Percentiles rank a stretch among this genome's conserved stretches.
Evolutionary conservation across 768 basidiomycete genomes (phyloP).

Genomic region (Lanmaoa pseudosensibilis): DNA sequence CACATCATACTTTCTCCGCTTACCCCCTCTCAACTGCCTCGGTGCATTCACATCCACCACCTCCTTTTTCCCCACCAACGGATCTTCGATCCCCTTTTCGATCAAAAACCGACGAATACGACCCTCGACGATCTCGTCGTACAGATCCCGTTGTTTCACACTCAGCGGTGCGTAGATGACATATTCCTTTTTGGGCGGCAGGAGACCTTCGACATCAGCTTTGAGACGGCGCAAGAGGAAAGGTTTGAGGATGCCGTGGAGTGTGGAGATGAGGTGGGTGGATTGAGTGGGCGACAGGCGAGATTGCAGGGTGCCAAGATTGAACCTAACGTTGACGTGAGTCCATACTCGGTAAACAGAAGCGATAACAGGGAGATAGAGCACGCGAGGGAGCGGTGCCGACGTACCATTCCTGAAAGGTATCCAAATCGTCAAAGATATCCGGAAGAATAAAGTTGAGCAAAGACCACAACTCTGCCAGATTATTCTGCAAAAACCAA

Average conservation of each 20-base stretch:
- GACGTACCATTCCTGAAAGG: slow-evolving; percentile 84
- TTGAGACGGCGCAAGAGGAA: slow-evolving; percentile 93
- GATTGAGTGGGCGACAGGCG: slow-evolving; percentile 59
- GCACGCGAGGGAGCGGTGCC: not conserved
- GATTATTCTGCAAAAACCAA: slow-evolving; percentile 74
- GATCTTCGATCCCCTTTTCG: slow-evolving; percentile 30
- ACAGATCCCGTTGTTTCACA: slow-evolving; percentile 77
- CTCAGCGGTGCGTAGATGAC: slow-evolving; percentile 90
- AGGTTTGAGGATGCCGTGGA: slow-evolving; percentile 91
- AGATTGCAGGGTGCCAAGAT: slow-evolving; percentile 62
- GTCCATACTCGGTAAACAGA: not conserved
- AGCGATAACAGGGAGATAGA: not conserved
- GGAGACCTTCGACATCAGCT: slow-evolving; percentile 72
- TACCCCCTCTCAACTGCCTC: slow-evolving; percentile 37
- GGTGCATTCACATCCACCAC: slow-evolving; percentile 33
- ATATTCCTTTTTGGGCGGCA: slow-evolving; percentile 95
- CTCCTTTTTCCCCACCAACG: slow-evolving; percentile 19
- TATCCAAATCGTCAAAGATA: slow-evolving; percentile 85
- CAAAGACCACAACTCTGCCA: slow-evolving; percentile 91
- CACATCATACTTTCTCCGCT: slow-evolving; percentile 49
- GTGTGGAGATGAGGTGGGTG: slow-evolving; percentile 65
- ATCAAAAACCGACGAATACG: slow-evolving; percentile 66
- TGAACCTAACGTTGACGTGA: slow-evolving; percentile 51
- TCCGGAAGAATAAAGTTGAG: slow-evolving; percentile 96
- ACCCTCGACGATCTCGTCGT: slow-evolving; percentile 75